Evolutionary conservation across 2,329 filamentous ascomycete species (phyloP).

Genomic region (Setomelanomma holmii): DNA sequence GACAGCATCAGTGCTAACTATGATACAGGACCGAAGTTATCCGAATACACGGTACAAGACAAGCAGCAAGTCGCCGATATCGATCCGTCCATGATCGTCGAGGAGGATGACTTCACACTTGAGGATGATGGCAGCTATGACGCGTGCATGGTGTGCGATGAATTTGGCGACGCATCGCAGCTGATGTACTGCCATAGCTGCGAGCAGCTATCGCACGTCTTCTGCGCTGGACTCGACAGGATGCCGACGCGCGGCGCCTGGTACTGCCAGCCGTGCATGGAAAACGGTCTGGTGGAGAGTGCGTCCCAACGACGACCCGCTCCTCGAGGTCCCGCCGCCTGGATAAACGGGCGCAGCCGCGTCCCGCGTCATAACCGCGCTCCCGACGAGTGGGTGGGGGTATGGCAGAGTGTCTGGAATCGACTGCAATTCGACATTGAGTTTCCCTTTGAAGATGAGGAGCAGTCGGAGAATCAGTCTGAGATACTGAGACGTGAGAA

Average conservation of each 20-base stretch:
- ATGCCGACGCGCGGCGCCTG: conserved; percentile 77
- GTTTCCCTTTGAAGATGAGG: conserved; percentile 78
- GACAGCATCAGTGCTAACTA: conserved; percentile 21
- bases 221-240: conserved; percentile 82
- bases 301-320: conserved; percentile 37
- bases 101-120: conserved; percentile 67
- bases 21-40: conserved; percentile 59
- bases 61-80: conserved; percentile 91
- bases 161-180: conserved; percentile 80
- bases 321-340: conserved; percentile 40
- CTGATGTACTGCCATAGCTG: conserved; percentile 92
- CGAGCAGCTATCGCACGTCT: conserved; percentile 87
- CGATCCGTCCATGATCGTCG: conserved; percentile 79
- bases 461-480: conserved; percentile 64
- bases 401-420: conserved; percentile 92
- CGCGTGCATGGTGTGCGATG: conserved; percentile 85
- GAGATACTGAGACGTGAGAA: conserved; percentile 65
- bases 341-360: conserved; percentile 37
- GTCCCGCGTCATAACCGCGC: conserved; percentile 40
- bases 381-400: conserved; percentile 66
- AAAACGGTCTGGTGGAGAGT: conserved; percentile 47
- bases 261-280: conserved; percentile 86
- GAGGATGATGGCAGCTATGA: conserved; percentile 56
- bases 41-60: conserved; percentile 73
- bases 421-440: conserved; percentile 79